Evolutionary conservation across 768 basidiomycete species (phyloP).

Genomic region (Hypholoma fasciculare): DNA sequence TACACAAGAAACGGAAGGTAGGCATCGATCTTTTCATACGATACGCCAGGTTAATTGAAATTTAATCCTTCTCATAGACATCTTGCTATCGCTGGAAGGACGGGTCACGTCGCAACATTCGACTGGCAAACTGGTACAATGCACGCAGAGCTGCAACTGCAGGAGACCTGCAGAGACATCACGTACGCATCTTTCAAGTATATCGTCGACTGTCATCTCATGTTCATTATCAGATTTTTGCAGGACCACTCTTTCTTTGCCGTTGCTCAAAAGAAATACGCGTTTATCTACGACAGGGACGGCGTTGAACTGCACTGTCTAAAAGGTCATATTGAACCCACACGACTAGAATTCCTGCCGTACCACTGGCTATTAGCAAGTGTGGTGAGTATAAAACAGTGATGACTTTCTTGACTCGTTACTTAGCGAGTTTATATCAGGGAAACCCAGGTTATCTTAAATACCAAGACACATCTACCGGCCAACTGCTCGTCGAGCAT

Average conservation of each 20-base stretch:
- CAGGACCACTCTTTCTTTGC: conserved; percentile 94
- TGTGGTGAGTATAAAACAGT: conserved; percentile 51
- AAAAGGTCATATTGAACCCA: conserved; percentile 85
- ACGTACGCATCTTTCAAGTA: conserved; percentile 39
- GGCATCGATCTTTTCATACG: conserved; percentile 1
- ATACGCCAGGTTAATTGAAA: background rate
- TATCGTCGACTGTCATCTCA: background rate
- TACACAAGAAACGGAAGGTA: conserved; percentile 93
- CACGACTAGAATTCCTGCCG: conserved; percentile 87
- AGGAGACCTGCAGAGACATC: conserved; percentile 91
- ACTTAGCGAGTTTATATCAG: conserved; percentile 30
- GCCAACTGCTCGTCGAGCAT: conserved; percentile 81
- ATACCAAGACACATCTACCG: conserved; percentile 97
- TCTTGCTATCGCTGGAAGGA: conserved; percentile 79
- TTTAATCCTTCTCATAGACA: conserved; percentile 48
- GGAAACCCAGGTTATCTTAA: conserved; percentile 91
- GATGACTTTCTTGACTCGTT: background rate
- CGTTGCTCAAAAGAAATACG: conserved; percentile 94
- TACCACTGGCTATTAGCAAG: conserved; percentile 94
- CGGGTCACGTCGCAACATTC: conserved; percentile 89
- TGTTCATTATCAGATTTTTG: conserved; percentile 58
- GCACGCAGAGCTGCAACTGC: conserved; percentile 85
- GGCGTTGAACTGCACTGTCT: conserved; percentile 91
- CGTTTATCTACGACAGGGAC: conserved; percentile 92
- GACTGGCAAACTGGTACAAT: conserved; percentile 89